Percentiles rank a stretch among this genome's conserved stretches.
phyloP scores from a whole-genome alignment of 108 stramenopile genomes.

The Nitzschia inconspicua region DNA sequence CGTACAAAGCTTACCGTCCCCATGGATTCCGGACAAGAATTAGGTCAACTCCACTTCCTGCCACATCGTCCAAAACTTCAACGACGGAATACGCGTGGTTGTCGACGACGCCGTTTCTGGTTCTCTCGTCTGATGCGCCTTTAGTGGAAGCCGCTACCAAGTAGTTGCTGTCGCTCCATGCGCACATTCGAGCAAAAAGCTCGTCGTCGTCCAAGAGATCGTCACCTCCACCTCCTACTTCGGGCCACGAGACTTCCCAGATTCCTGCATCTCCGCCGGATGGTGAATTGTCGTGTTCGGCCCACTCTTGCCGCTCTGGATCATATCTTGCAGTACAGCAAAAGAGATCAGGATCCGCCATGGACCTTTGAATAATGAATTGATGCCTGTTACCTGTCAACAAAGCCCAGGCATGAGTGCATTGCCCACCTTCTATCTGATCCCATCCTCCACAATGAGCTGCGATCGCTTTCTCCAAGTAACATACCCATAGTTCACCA shows the following conservation, averaged over 20 bases:
- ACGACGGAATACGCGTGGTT: conserved; percentile 22
- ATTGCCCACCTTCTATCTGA: conserved; percentile 2
- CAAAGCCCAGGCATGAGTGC: conserved; percentile 17
- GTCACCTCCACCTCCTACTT: conserved; percentile 5
- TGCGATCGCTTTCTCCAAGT: conserved; percentile 23
- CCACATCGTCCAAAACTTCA: background rate
- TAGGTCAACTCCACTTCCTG: conserved; percentile 18
- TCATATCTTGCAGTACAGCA: conserved; percentile 16
- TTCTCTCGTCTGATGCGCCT: conserved; percentile 6
- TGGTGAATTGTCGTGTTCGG: conserved; percentile 5
- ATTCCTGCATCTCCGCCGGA: background rate
- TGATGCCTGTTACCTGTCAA: conserved; percentile 18
- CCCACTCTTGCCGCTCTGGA: conserved; percentile 4
- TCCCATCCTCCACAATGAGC: conserved; percentile 18
- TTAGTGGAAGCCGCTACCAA: conserved; percentile 2
- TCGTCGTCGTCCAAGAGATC: conserved; percentile 1
- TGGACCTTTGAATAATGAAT: conserved; percentile 6
- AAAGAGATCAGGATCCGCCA: background rate
- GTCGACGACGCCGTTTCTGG: conserved; percentile 17
- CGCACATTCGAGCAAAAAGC: conserved; percentile 10
- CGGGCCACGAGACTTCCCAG: conserved; percentile 15
- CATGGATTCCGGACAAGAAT: conserved; percentile 20
- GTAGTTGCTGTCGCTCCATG: conserved; percentile 6
- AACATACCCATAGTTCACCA: conserved; percentile 21
- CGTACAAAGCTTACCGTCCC: no score